These are phyloP conservation scores for Neonectria punicea DNA, from an alignment of 2,329 filamentous ascomycete species.

Conservation along the genomic window DNA sequence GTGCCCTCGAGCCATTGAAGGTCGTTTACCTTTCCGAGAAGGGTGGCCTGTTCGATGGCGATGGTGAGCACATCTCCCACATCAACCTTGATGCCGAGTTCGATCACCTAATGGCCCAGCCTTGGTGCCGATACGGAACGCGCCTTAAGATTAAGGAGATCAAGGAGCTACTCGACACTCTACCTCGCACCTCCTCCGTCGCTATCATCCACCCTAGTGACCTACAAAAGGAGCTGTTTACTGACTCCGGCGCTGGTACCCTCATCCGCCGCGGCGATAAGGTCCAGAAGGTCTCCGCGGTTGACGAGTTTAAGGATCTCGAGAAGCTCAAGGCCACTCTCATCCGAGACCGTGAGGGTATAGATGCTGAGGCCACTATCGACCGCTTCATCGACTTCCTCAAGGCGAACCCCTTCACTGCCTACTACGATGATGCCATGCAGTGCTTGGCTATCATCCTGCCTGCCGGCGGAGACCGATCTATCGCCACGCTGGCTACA, in stretches of 20 bases:
- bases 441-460: slow-evolving; percentile 91
- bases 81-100: slow-evolving; percentile 99
- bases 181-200: slow-evolving; percentile 92
- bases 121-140: slow-evolving; percentile 95
- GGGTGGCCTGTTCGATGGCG: slow-evolving; percentile 93
- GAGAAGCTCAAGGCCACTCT: slow-evolving; percentile 84
- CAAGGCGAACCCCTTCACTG: slow-evolving; percentile 82
- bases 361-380: slow-evolving; percentile 85
- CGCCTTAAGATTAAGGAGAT: slow-evolving; percentile 98
- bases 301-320: slow-evolving; percentile 81
- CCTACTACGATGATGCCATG: slow-evolving; percentile 95
- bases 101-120: slow-evolving; percentile 89
- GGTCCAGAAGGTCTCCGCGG: slow-evolving; percentile 76
- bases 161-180: slow-evolving; percentile 88
- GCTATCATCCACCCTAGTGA: slow-evolving; percentile 98
- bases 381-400: slow-evolving; percentile 88
- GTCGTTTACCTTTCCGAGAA: slow-evolving; percentile 99
- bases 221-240: slow-evolving; percentile 96
- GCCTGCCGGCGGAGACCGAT: slow-evolving; percentile 72
- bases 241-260: slow-evolving; percentile 93
- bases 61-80: slow-evolving; percentile 92
- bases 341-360: slow-evolving; percentile 81
- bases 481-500: slow-evolving; percentile 85
- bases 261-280: slow-evolving; percentile 93
- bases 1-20: slow-evolving; percentile 90